These are phyloP conservation scores for Pseudognaphalium luteoalbum DNA, from an alignment of 129 eudicot genomes.

Conservation along the genomic window DNA sequence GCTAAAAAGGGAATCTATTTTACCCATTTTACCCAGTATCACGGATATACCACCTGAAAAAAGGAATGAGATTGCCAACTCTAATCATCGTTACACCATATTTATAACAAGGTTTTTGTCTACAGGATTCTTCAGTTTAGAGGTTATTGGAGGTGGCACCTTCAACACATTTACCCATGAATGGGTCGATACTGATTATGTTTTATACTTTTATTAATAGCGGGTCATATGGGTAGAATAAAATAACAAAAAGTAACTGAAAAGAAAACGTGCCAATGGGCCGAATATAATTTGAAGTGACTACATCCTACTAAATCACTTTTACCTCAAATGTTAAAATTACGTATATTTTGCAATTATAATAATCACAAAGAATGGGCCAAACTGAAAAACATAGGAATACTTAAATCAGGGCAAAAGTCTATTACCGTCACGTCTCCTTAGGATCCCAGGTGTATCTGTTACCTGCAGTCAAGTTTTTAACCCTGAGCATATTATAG, in stretches of 20 bases:
- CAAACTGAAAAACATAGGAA: neutral
- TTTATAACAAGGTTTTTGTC: neutral
- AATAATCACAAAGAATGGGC: neutral
- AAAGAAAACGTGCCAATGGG: neutral
- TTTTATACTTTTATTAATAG: neutral
- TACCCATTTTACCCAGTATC: neutral
- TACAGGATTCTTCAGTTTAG: neutral
- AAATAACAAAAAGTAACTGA: neutral
- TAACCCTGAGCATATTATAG: neutral
- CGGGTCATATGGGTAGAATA: neutral
- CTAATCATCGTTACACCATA: neutral
- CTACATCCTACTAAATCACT: neutral
- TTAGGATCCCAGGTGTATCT: slow-evolving; percentile 88
- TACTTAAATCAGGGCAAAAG: slow-evolving; percentile 16
- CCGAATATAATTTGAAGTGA: neutral
- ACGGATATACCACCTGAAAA: neutral
- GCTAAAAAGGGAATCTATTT: neutral
- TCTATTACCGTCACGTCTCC: slow-evolving; percentile 81
- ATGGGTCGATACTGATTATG: neutral
- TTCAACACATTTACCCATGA: neutral
- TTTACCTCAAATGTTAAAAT: neutral
- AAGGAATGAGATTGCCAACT: neutral
- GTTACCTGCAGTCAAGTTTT: slow-evolving; percentile 68
- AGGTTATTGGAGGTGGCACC: neutral
- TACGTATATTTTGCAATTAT: neutral